Evolutionary conservation across 1,284 basidiomycete species (phyloP), one percentile per base, ranked within the genome.

Genomic region (Puccinia polysora): DNA sequence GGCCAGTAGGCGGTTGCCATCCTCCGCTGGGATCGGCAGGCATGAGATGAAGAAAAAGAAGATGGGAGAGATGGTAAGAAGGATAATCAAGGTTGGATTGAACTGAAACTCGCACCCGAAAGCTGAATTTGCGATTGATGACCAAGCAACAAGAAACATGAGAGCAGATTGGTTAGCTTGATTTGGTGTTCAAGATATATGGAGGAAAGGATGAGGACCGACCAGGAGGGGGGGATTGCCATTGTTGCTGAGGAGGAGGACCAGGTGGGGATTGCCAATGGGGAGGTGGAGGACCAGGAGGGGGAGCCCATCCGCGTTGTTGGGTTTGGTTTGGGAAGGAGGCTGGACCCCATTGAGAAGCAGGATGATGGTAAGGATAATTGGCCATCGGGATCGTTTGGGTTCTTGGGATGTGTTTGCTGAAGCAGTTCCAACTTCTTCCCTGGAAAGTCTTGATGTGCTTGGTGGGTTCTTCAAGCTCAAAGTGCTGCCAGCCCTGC

Each of bases 1-100:
- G 59, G 18, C 69, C 69, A 20, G 59, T 64, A 15, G 69, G 69
- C 43, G 69, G 69, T 45, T 59, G 56, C 58, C 59, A 71, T 30
- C 59, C 36, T 34, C 45, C 18, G 38, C 36, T 49, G 12, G 23
- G 40, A 34, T 8, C 20, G 30, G 25, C 40, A 10, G 25, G 34
- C 6, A 18, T 4, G 34, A 15, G 18, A 34, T 53, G 52, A 53
- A 38, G 23, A 69, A 40, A 34, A 20, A 38, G 28, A 14, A 43
- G 58, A 38, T 4, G 45, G 43, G 8, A 6, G 4, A 68, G 4
- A 20, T 25, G 4, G 34, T 28, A 38, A 10, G 32, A 55, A n/a
- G n/a, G n/a, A n/a, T n/a, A n/a, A n/a, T n/a, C n/a, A n/a, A n/a
- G n/a, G n/a, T n/a, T n/a, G n/a, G n/a, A n/a, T n/a, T n/a, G n/a